These are phyloP conservation scores for Tolypocladium amazonense DNA, from an alignment of 2,329 filamentous ascomycete genomes.

Conservation along the genomic window DNA sequence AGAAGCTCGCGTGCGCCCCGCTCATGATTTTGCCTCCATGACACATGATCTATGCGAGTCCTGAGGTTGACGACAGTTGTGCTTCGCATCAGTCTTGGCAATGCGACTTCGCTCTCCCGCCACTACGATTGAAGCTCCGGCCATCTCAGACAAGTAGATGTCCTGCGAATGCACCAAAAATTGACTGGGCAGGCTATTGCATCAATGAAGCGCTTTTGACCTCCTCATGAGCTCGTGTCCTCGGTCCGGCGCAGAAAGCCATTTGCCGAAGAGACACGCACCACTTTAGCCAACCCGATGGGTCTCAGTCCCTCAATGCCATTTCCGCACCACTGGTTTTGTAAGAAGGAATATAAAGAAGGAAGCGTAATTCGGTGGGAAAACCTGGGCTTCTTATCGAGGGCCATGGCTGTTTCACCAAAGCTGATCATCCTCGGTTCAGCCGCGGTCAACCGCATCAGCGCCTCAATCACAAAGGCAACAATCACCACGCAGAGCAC, in stretches of 20 bases:
- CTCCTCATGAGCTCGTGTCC: neutral
- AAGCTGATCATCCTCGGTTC: neutral
- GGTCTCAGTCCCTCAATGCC: neutral
- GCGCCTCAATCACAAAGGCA: neutral
- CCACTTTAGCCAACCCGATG: neutral
- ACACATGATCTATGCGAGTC: neutral
- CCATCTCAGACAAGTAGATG: neutral
- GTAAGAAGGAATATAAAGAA: neutral
- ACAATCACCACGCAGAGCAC: neutral
- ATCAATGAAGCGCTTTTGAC: neutral
- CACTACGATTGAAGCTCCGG: neutral
- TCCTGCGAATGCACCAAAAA: neutral
- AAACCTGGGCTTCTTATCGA: neutral
- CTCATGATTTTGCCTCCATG: neutral
- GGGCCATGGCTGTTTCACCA: neutral
- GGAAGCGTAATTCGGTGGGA: neutral
- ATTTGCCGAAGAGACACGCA: no score
- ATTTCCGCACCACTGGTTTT: neutral
- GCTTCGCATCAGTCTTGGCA: neutral
- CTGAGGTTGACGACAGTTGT: neutral
- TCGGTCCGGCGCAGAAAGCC: neutral
- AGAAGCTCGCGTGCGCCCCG: neutral
- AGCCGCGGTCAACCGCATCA: neutral
- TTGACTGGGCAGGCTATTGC: neutral
- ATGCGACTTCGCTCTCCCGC: neutral